Percentiles rank a stretch among this genome's conserved stretches.
These are phyloP conservation scores for Chaetomiaceae sp. DNA, from an alignment of 2,329 filamentous ascomycete genomes.

Conservation along the genomic window DNA sequence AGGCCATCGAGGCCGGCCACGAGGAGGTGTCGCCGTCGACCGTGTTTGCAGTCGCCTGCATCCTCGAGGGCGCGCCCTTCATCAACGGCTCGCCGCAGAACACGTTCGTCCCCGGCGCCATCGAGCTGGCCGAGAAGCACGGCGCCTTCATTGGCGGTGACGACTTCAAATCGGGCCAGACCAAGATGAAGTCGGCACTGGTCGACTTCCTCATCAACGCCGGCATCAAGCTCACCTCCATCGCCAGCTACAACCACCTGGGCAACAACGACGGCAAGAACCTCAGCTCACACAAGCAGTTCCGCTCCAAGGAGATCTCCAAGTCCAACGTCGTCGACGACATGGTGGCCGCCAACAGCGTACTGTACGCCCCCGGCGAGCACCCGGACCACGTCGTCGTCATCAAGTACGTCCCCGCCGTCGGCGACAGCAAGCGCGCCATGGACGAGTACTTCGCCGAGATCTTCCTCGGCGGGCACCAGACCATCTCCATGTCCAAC, in stretches of 20 bases:
- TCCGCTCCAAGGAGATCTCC: conserved; percentile 99
- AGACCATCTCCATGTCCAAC: conserved; percentile 97
- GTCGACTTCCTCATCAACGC: conserved; percentile 98
- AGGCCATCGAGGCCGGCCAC: conserved; percentile 79
- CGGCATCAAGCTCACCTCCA: conserved; percentile 97
- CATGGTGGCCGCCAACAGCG: conserved; percentile 93
- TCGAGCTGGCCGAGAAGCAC: conserved; percentile 82
- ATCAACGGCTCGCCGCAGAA: conserved; percentile 99
- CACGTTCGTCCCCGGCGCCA: conserved; percentile 91
- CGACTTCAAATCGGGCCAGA: conserved; percentile 99
- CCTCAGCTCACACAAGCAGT: conserved; percentile 93
- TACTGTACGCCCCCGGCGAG: conserved; percentile 86
- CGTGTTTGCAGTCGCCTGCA: conserved; percentile 89
- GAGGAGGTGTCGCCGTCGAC: conserved; percentile 92
- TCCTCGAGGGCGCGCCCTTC: conserved; percentile 84
- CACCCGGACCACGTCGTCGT: conserved; percentile 98
- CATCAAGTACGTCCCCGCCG: conserved; percentile 99
- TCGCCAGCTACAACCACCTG: conserved; percentile 98
- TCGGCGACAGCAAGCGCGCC: conserved; percentile 98
- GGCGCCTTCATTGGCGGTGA: conserved; percentile 91
- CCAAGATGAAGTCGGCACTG: conserved; percentile 99
- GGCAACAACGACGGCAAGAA: conserved; percentile 99
- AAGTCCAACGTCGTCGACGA: conserved; percentile 99
- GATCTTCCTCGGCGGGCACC: conserved; percentile 97
- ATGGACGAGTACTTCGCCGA: conserved; percentile 99